Conservation (phyloP, 805 yeast species). For the Nakazawaea ernobii region DNA sequence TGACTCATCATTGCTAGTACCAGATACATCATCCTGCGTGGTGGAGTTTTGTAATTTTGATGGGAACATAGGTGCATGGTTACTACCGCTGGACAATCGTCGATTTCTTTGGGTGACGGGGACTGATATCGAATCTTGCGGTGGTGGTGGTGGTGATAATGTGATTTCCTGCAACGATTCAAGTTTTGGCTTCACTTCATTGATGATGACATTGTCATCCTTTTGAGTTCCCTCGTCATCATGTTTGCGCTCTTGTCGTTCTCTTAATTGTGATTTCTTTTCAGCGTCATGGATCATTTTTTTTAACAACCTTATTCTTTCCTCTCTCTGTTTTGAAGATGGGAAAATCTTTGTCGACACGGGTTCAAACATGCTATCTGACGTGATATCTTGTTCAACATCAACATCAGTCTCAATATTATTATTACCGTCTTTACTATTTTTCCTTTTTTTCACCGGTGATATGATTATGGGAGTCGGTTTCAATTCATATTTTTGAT, state of each 20-base stretch:
- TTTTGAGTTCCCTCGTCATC: background rate
- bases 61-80: background rate
- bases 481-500: background rate
- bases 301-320: constrained; percentile 6
- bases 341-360: constrained; percentile 5
- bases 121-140: background rate
- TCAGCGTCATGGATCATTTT: constrained; percentile 3
- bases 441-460: constrained; percentile 1
- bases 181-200: background rate
- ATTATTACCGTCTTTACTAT: too few relatives aligned
- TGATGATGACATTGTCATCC: background rate
- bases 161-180: background rate
- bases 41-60: background rate
- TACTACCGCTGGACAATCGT: background rate
- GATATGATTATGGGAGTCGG: background rate
- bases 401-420: too few relatives aligned
- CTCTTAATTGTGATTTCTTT: background rate
- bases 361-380: constrained; percentile 4
- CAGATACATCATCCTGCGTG: background rate
- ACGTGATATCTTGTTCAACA: background rate
- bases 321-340: constrained; percentile 3
- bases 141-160: background rate
- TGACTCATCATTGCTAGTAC: background rate
- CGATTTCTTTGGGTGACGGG: background rate
- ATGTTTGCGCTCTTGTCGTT: background rate